Evolutionary conservation across 257 asterid species (phyloP).

Genomic region (Gardenia jasminoides): DNA sequence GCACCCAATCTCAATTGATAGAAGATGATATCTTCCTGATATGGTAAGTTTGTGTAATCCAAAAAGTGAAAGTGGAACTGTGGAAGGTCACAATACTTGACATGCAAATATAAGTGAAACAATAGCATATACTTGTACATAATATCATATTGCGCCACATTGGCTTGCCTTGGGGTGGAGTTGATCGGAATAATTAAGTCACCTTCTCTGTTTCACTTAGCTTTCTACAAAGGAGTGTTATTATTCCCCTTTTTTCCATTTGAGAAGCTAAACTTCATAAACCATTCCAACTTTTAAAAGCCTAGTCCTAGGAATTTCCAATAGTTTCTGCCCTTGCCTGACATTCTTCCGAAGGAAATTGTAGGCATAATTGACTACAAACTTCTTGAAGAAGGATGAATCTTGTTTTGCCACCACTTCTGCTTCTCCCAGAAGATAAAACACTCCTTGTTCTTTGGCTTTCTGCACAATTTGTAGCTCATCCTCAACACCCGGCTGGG

Average conservation of each 20-base stretch:
- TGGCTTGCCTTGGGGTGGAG: no score
- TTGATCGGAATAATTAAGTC: no score
- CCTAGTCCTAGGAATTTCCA: slow-evolving; percentile 59
- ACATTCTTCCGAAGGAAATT: slow-evolving; percentile 57
- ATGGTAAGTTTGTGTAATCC: no score
- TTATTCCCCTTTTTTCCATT: no score
- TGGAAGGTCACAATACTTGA: no score
- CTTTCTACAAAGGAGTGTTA: neutral
- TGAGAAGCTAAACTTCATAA: slow-evolving; percentile 42
- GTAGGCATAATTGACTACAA: slow-evolving; percentile 31
- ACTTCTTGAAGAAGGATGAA: slow-evolving; percentile 27
- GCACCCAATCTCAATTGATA: no score
- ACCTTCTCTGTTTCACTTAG: neutral
- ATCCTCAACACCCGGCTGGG: slow-evolving; percentile 29
- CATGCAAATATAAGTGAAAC: no score
- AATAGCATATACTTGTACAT: no score
- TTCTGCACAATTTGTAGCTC: slow-evolving; percentile 39
- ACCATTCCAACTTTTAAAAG: slow-evolving; percentile 76
- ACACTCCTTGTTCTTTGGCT: slow-evolving; percentile 51
- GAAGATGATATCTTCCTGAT: no score
- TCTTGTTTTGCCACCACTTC: slow-evolving; percentile 59
- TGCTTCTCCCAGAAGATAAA: slow-evolving; percentile 62
- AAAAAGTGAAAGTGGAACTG: no score
- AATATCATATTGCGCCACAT: no score
- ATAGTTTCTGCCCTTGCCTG: slow-evolving; percentile 54